Evolutionary conservation across 345 rosid genomes (phyloP).

Genomic region (Ceriops decandra): DNA sequence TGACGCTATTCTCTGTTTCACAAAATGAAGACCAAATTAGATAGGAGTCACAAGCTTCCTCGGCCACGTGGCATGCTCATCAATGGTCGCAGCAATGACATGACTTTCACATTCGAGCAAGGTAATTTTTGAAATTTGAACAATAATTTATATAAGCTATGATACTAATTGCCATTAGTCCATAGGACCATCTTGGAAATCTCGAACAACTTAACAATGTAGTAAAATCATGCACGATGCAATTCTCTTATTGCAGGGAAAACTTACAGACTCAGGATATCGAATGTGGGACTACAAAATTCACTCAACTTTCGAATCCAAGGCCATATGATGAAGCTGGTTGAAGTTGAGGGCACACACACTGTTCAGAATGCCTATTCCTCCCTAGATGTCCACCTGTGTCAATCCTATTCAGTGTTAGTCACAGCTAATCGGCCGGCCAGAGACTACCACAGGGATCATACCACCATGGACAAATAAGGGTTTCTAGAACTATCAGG

Average conservation of each 20-base stretch:
- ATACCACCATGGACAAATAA: constrained; percentile 75
- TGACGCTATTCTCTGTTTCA: constrained; percentile 1
- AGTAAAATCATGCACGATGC: not conserved
- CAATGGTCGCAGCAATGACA: constrained; percentile 24
- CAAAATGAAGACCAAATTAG: constrained; percentile 22
- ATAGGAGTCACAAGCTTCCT: constrained; percentile 25
- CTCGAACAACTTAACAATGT: not conserved
- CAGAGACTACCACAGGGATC: constrained; percentile 78
- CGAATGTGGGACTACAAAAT: constrained; percentile 77
- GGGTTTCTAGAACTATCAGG: constrained; percentile 52
- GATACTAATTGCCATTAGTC: too few species aligned
- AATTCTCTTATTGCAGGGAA: constrained; percentile 39
- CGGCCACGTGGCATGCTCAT: constrained; percentile 22
- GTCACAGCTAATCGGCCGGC: constrained; percentile 76
- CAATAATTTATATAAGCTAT: too few species aligned
- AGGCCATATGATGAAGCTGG: constrained; percentile 70
- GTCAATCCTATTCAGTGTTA: constrained; percentile 83
- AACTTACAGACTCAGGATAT: constrained; percentile 78
- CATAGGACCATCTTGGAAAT: too few species aligned
- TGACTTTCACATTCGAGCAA: constrained; percentile 15
- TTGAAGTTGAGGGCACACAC: constrained; percentile 93
- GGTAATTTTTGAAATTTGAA: constrained; percentile 4
- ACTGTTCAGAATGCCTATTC: constrained; percentile 61
- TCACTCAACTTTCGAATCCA: constrained; percentile 63
- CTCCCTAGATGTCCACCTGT: constrained; percentile 73